A percentile compares a stretch with the other conserved stretches of the same genome.
Evolutionary conservation across 345 rosid genomes (phyloP).

Genomic region (Barbarea vulgaris): DNA sequence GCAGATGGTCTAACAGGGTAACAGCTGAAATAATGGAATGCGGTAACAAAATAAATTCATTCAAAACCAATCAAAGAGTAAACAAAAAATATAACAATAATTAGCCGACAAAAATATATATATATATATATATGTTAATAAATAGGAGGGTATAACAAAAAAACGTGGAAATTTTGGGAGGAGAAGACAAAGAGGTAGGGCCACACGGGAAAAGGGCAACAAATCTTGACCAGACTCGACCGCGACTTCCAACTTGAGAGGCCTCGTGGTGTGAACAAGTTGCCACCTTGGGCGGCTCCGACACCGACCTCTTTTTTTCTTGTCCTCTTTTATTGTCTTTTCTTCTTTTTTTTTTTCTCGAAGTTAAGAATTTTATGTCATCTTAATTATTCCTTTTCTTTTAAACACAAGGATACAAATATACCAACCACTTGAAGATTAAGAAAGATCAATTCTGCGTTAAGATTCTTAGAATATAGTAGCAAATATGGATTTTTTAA

Average conservation of each 20-base stretch:
- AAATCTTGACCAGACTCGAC: constrained; percentile 45
- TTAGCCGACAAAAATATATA: constrained; percentile 3
- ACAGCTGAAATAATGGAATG: too few relatives aligned
- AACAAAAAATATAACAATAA: too few relatives aligned
- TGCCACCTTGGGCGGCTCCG: constrained; percentile 44
- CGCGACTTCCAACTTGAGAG: constrained; percentile 38
- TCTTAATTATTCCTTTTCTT: neutral
- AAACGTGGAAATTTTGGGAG: constrained; percentile 27
- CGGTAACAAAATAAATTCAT: too few relatives aligned
- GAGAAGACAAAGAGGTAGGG: constrained; percentile 4
- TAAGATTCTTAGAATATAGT: neutral
- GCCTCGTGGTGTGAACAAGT: constrained; percentile 36
- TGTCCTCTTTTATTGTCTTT: neutral
- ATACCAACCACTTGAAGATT: neutral
- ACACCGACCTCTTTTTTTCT: constrained; percentile 24
- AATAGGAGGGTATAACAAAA: neutral
- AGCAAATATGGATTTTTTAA: neutral
- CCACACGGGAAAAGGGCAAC: constrained; percentile 40
- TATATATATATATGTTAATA: neutral
- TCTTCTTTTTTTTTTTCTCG: neutral
- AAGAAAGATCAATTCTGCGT: neutral
- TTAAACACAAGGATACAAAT: neutral
- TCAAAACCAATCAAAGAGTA: too few relatives aligned
- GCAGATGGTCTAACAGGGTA: too few relatives aligned
- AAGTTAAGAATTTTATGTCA: neutral